A percentile compares a stretch with the other conserved stretches of the same genome.
phyloP scores from a whole-genome alignment of 164 flowering plant species.

The Protea cynaroides region DNA sequence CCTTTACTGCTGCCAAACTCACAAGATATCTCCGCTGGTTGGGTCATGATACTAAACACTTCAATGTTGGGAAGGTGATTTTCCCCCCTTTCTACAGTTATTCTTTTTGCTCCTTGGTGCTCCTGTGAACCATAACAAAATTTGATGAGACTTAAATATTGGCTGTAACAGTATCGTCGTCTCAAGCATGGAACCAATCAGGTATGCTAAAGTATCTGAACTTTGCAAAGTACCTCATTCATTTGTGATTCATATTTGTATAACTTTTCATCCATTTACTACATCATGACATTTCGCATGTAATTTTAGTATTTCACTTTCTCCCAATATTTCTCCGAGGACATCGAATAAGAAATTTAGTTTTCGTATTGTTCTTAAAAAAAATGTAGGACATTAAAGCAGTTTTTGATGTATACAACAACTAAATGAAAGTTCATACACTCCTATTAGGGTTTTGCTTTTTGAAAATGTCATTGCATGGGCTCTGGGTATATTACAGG shows the following conservation, averaged over 20 bases:
- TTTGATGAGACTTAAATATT: constrained; percentile 3
- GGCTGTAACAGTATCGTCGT: constrained; percentile 40
- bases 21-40: constrained; percentile 98
- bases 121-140: background rate
- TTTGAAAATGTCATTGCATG: too few relatives aligned
- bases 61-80: constrained; percentile 96
- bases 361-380: background rate
- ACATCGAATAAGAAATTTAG: background rate
- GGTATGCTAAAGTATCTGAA: constrained; percentile 32
- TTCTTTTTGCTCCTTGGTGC: background rate
- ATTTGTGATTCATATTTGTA: background rate
- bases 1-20: constrained; percentile 94
- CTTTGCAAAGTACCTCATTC: background rate
- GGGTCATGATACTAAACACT: constrained; percentile 98
- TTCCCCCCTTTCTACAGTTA: background rate
- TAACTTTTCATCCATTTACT: background rate
- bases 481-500: too few relatives aligned
- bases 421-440: too few relatives aligned
- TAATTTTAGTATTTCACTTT: too few relatives aligned
- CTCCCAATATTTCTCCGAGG: too few relatives aligned
- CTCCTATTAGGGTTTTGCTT: too few relatives aligned
- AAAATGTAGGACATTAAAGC: background rate
- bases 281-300: too few relatives aligned
- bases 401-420: background rate
- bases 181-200: constrained; percentile 91